These are phyloP conservation scores for Candida berthetii DNA, from an alignment of 805 yeast species.

Conservation along the genomic window DNA sequence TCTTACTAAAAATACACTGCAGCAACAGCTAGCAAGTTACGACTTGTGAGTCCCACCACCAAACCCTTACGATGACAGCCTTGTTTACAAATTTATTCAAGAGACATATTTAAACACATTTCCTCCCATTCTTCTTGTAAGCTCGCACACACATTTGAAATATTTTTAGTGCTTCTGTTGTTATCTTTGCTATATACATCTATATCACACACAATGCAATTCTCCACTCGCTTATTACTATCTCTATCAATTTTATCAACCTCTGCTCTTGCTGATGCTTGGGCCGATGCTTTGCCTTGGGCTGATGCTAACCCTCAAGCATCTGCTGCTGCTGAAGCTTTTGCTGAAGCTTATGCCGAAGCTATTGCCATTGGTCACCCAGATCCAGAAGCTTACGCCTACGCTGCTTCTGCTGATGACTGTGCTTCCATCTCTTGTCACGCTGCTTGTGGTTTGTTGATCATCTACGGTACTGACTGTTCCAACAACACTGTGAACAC, in stretches of 20 bases:
- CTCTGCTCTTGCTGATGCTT: not conserved
- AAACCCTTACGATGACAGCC: too few relatives aligned
- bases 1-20: too few relatives aligned
- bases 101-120: too few relatives aligned
- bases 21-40: too few relatives aligned
- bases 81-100: too few relatives aligned
- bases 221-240: not conserved
- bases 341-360: constrained; percentile 3
- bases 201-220: too few relatives aligned
- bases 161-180: too few relatives aligned
- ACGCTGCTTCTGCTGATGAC: constrained; percentile 11
- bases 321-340: constrained; percentile 1
- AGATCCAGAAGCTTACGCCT: constrained; percentile 14
- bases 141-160: too few relatives aligned
- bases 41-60: too few relatives aligned
- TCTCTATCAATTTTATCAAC: not conserved
- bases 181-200: too few relatives aligned
- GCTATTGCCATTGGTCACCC: constrained; percentile 3
- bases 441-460: constrained; percentile 22
- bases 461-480: constrained; percentile 21
- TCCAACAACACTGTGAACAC: constrained; percentile 13
- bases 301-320: constrained; percentile 2
- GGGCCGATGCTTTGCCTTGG: constrained; percentile 2
- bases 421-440: constrained; percentile 21
- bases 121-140: too few relatives aligned